phyloP scores from a whole-genome alignment of 805 yeast genomes.

The Ogataea nonfermentans region DNA sequence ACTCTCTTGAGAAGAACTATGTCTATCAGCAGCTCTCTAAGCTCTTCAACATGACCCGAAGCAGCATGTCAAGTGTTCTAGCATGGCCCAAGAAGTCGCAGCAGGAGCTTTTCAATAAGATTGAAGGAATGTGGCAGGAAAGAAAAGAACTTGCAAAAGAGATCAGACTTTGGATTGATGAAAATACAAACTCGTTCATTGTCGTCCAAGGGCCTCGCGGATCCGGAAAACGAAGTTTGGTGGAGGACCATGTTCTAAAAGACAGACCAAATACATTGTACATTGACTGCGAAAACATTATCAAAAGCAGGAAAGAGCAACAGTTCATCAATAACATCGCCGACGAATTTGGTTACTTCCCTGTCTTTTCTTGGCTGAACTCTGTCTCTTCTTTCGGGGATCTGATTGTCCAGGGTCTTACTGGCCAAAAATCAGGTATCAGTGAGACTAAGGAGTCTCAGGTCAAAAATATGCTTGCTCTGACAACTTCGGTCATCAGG shows the following conservation, averaged over 20 bases:
- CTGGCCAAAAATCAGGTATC: conserved; percentile 91
- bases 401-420: conserved; percentile 81
- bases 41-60: conserved; percentile 28
- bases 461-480: conserved; percentile 72
- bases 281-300: conserved; percentile 75
- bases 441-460: conserved; percentile 82
- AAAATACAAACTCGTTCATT: conserved; percentile 87
- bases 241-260: conserved; percentile 61
- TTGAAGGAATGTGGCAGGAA: conserved; percentile 58
- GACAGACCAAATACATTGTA: conserved; percentile 61
- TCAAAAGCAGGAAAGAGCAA: conserved; percentile 72
- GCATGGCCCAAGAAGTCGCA: conserved; percentile 11
- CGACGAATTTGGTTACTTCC: conserved; percentile 81
- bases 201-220: conserved; percentile 92
- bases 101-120: conserved; percentile 17
- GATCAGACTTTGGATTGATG: conserved; percentile 75
- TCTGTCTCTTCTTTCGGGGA: conserved; percentile 76
- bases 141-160: conserved; percentile 66
- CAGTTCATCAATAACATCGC: conserved; percentile 68
- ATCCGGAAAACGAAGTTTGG: conserved; percentile 84
- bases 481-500: conserved; percentile 72
- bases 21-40: conserved; percentile 37
- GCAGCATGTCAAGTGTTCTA: conserved; percentile 26
- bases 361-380: conserved; percentile 91
- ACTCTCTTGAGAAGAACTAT: conserved; percentile 47